These are phyloP conservation scores for Aspergillus panamensis DNA, from an alignment of 495 filamentous ascomycete species.

Conservation along the genomic window DNA sequence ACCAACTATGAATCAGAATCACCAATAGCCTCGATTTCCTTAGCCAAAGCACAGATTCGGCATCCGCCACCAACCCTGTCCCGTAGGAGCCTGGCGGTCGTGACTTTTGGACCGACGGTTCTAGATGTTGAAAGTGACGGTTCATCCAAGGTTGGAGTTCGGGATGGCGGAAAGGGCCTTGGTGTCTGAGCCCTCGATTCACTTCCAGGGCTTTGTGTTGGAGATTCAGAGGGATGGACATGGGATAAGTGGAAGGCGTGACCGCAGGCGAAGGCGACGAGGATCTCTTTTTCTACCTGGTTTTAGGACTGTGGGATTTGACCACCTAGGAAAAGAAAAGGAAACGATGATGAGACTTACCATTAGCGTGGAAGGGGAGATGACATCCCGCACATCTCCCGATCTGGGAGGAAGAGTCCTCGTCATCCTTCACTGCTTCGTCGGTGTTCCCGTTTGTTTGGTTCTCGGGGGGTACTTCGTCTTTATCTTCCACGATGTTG, in stretches of 20 bases:
- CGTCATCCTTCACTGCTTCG: neutral
- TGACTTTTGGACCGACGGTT: constrained; percentile 83
- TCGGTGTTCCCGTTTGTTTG: constrained; percentile 1
- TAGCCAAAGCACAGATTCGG: constrained; percentile 55
- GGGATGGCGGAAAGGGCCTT: constrained; percentile 28
- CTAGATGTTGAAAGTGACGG: constrained; percentile 38
- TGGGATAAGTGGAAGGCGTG: constrained; percentile 89
- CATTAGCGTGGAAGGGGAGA: constrained; percentile 51
- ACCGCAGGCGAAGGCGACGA: constrained; percentile 88
- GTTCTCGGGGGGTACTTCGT: constrained; percentile 7
- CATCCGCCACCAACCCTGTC: constrained; percentile 69
- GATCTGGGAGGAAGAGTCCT: constrained; percentile 20
- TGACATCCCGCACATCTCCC: constrained; percentile 59
- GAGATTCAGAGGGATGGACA: constrained; percentile 50
- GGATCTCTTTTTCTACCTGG: constrained; percentile 61
- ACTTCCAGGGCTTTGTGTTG: constrained; percentile 22
- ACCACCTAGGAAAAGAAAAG: neutral
- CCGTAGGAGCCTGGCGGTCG: constrained; percentile 73
- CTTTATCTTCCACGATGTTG: constrained; percentile 55
- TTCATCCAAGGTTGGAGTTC: constrained; percentile 21
- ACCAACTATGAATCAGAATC: constrained; percentile 18
- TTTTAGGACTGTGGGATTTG: constrained; percentile 1
- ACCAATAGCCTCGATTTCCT: constrained; percentile 38
- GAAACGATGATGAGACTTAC: constrained; percentile 27
- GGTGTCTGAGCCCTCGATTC: constrained; percentile 29